These are phyloP conservation scores for Diplotaxis tenuifolia DNA, from an alignment of 345 rosid species.

Conservation along the genomic window DNA sequence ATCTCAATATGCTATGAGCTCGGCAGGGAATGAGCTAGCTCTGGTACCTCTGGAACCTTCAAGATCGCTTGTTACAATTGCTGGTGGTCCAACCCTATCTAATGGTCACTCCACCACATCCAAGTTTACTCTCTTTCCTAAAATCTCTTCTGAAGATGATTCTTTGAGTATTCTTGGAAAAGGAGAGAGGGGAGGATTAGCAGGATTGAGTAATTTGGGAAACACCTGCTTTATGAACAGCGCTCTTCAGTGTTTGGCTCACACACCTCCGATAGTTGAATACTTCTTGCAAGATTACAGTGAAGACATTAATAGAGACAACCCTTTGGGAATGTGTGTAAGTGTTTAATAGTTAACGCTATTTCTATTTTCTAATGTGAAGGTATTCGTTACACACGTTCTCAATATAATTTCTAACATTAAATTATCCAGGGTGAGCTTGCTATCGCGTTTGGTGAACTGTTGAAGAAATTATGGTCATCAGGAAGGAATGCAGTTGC, in stretches of 20 bases:
- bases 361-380: conserved; percentile 8
- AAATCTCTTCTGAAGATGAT: conserved; percentile 44
- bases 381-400: background rate
- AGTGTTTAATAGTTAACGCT: conserved; percentile 31
- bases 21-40: conserved; percentile 77
- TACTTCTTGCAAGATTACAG: conserved; percentile 85
- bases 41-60: conserved; percentile 80
- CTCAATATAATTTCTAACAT: conserved; percentile 5
- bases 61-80: conserved; percentile 65
- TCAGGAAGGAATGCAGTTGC: conserved; percentile 71
- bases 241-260: conserved; percentile 90
- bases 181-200: conserved; percentile 79
- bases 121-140: conserved; percentile 37
- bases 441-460: conserved; percentile 89
- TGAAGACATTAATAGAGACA: conserved; percentile 70
- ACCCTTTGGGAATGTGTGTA: conserved; percentile 97
- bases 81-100: conserved; percentile 78
- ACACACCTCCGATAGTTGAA: conserved; percentile 82
- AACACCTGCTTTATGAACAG: conserved; percentile 99
- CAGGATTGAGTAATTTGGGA: conserved; percentile 91
- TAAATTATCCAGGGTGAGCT: conserved; percentile 81
- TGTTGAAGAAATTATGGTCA: conserved; percentile 85
- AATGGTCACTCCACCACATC: conserved; percentile 70
- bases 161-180: conserved; percentile 41
- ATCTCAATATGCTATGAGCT: conserved; percentile 57